Evolutionary conservation across 2,329 filamentous ascomycete genomes (phyloP), one percentile per base, ranked within the genome.

Genomic region (Pezicula neosporulosa): DNA sequence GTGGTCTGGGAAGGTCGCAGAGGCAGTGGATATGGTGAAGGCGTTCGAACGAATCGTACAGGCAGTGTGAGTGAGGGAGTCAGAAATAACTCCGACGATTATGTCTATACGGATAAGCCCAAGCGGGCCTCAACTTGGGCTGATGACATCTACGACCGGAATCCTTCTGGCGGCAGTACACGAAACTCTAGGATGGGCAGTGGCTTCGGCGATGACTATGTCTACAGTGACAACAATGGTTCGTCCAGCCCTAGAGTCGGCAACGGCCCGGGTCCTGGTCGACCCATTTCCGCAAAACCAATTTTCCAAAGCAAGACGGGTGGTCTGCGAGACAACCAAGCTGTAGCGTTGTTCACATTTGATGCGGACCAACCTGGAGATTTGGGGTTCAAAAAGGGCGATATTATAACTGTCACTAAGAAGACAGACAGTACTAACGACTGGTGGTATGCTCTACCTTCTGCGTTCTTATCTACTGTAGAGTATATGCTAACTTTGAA

Each of bases 331-430:
- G 78, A 81, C 60, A 91, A 97, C 60, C 90, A 97, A 71, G 94
- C 91, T 0, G 78, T 97, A 18, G 94, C 94, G 2, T 77, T 97
- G 56, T 97, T 89, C 71, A 96, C 89, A 2, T 99, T 99, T 66
- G 93, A 97, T 56, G 86, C 91, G 0, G 93, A 96, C 63, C 92
- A 97, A 69, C 85, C 90, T 0, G 93, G 93, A 4, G 93, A 99
- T 68, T 69, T 97, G 51, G 90, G 87, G 0, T 99, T 99, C 73
- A 96, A 96, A 75, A 99, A 99, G 77, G 94, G 94, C 18, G 94
- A 99, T 28, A 71, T 97, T 51, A 97, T 99, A 59, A 97, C 91
- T 1, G 91, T 99, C 52, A 69, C 96, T 51, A 97, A 99, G 76
- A 88, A 89, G 70, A 97, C 93, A 5, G 90, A 97, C 4, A 97